Evolutionary conservation across 2,329 filamentous ascomycete genomes (phyloP).

Genomic region (Beauveria bassiana): DNA sequence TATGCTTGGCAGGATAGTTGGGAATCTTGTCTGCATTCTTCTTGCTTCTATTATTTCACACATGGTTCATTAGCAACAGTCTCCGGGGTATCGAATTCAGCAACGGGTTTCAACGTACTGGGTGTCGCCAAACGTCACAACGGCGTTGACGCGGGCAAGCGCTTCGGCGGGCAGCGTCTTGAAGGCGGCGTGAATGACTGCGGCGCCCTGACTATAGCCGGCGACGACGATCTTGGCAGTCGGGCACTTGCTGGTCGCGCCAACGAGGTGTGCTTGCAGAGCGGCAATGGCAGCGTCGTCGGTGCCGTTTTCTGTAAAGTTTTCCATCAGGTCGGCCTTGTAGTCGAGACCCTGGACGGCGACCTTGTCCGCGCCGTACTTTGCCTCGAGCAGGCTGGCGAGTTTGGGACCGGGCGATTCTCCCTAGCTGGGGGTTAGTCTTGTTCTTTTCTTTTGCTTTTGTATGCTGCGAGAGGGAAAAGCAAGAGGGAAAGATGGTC

Average conservation of each 20-base stretch:
- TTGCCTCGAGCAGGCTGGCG: conserved; percentile 14
- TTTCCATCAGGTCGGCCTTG: conserved; percentile 24
- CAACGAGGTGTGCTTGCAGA: conserved; percentile 24
- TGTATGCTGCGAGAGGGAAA: not conserved
- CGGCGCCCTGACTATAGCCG: conserved; percentile 31
- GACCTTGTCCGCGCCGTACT: conserved; percentile 16
- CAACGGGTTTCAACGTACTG: conserved; percentile 9
- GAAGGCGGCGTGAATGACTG: conserved; percentile 21
- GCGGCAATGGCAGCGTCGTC: conserved; percentile 23
- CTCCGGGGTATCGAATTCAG: no score
- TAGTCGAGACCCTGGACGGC: conserved; percentile 27
- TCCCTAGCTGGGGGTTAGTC: conserved; percentile 7
- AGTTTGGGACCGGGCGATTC: conserved; percentile 14
- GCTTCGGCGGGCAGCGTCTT: conserved; percentile 18
- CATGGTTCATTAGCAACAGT: not conserved
- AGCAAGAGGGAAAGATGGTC: not conserved
- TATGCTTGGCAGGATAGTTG: conserved; percentile 27
- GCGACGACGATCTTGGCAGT: conserved; percentile 28
- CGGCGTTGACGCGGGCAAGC: conserved; percentile 18
- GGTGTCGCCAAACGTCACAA: conserved; percentile 22
- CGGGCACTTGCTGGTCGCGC: conserved; percentile 25
- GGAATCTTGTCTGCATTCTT: conserved; percentile 29
- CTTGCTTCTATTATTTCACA: not conserved
- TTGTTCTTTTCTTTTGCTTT: not conserved
- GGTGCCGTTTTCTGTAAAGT: conserved; percentile 24